A percentile compares a stretch with the other conserved stretches of the same genome.
These are phyloP conservation scores for Saitozyma sp. DNA, from an alignment of 768 basidiomycete species.

Conservation along the genomic window DNA sequence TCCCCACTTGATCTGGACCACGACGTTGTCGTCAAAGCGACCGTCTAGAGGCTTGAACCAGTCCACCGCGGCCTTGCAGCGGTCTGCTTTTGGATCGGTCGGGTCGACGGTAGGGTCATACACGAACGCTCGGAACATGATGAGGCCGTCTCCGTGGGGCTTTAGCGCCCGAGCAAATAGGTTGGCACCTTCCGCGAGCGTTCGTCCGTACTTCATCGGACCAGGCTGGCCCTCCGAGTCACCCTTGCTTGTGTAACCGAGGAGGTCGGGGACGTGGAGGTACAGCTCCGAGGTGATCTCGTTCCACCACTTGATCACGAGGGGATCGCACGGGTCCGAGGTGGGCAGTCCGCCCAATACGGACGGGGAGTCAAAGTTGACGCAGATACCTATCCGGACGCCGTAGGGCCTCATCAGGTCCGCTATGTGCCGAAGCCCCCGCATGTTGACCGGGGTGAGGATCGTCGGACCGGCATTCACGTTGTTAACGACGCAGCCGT, in stretches of 20 bases:
- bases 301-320: background rate
- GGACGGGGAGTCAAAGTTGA: background rate
- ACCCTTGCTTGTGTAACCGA: background rate
- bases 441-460: background rate
- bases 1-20: slow-evolving; percentile 4
- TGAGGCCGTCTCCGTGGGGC: background rate
- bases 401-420: background rate
- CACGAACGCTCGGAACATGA: background rate
- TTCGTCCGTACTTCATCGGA: background rate
- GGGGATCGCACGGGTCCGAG: background rate
- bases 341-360: background rate
- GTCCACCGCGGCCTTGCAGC: background rate
- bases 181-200: background rate
- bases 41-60: background rate
- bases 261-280: background rate
- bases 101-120: background rate
- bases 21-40: slow-evolving; percentile 5
- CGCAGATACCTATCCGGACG: slow-evolving; percentile 1
- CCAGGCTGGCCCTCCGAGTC: background rate
- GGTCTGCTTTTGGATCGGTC: background rate
- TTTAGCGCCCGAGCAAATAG: background rate
- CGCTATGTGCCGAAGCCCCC: slow-evolving; percentile 1
- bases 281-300: background rate
- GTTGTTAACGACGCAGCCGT: slow-evolving; percentile 6
- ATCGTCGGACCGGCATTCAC: background rate